Evolutionary conservation across 345 rosid species (phyloP).

Genomic region (Barbarea vulgaris): DNA sequence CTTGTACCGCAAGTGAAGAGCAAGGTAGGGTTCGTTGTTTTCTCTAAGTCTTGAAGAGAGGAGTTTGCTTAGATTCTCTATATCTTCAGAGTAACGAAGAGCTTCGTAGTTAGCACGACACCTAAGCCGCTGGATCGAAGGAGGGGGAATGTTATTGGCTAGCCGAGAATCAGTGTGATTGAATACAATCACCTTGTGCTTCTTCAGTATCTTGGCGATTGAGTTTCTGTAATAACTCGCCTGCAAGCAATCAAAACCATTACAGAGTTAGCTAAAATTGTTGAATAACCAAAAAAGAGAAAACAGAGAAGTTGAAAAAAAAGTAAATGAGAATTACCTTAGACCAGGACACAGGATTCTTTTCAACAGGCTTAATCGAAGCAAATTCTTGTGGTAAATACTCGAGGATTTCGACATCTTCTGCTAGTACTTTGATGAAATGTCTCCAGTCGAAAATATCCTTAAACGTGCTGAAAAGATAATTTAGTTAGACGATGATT

Average conservation of each 20-base stretch:
- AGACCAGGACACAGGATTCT: constrained; percentile 71
- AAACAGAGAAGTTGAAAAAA: background rate
- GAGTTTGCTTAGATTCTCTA: constrained; percentile 51
- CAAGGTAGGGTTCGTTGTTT: constrained; percentile 51
- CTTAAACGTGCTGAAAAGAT: constrained; percentile 55
- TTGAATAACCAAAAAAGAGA: background rate
- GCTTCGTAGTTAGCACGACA: constrained; percentile 75
- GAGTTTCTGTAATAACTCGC: constrained; percentile 55
- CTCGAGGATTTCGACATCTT: constrained; percentile 59
- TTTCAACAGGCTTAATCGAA: constrained; percentile 43
- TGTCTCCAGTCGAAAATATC: constrained; percentile 74
- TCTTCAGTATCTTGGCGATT: constrained; percentile 46
- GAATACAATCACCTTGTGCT: constrained; percentile 59
- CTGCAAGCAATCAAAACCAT: constrained; percentile 38
- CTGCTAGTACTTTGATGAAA: constrained; percentile 55
- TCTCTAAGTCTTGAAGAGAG: constrained; percentile 53
- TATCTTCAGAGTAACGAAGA: constrained; percentile 51
- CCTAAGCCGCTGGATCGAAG: constrained; percentile 63
- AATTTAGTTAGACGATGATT: background rate
- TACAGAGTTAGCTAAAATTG: constrained; percentile 4
- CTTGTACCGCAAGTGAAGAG: constrained; percentile 70
- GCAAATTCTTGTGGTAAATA: constrained; percentile 50
- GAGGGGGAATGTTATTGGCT: constrained; percentile 58
- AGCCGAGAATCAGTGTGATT: constrained; percentile 66
- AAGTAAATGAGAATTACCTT: constrained; percentile 43